Percentiles rank a stretch among this genome's conserved stretches.
phyloP scores from a whole-genome alignment of 305 asterid genomes.

The Euphrasia arctica region DNA sequence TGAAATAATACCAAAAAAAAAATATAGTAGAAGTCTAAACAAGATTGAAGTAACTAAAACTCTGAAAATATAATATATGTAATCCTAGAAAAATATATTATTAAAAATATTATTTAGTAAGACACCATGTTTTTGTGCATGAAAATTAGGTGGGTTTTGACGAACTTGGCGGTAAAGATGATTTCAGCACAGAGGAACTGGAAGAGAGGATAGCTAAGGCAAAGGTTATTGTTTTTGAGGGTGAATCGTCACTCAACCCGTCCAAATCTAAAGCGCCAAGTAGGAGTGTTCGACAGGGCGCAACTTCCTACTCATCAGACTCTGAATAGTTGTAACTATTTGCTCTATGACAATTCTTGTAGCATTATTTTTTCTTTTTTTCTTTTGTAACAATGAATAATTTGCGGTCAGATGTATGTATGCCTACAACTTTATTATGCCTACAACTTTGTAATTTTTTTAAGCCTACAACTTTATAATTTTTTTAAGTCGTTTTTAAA shows the following conservation, averaged over 20 bases:
- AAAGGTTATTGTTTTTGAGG: conserved; percentile 58
- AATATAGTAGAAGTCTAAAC: too few species aligned
- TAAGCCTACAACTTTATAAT: too few species aligned
- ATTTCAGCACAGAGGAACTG: conserved; percentile 82
- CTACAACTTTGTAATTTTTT: too few species aligned
- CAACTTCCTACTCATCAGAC: conserved; percentile 68
- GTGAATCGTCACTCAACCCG: conserved; percentile 56
- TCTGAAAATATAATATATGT: too few species aligned
- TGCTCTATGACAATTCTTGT: conserved; percentile 25
- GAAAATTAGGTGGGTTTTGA: conserved; percentile 83
- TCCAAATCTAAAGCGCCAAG: conserved; percentile 59
- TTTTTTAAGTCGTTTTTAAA: too few species aligned
- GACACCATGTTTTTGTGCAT: conserved; percentile 8
- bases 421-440: not conserved
- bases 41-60: too few species aligned
- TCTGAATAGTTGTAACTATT: conserved; percentile 44
- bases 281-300: conserved; percentile 64
- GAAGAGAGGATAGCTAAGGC: conserved; percentile 87
- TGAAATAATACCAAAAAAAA: too few species aligned
- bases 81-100: too few species aligned
- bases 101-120: not conserved
- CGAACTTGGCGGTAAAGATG: conserved; percentile 90
- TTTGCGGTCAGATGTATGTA: not conserved
- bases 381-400: not conserved
- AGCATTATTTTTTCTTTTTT: conserved; percentile 8